Conservation (phyloP, 2,329 filamentous ascomycete genomes). For the Beauveria brongniartii region DNA sequence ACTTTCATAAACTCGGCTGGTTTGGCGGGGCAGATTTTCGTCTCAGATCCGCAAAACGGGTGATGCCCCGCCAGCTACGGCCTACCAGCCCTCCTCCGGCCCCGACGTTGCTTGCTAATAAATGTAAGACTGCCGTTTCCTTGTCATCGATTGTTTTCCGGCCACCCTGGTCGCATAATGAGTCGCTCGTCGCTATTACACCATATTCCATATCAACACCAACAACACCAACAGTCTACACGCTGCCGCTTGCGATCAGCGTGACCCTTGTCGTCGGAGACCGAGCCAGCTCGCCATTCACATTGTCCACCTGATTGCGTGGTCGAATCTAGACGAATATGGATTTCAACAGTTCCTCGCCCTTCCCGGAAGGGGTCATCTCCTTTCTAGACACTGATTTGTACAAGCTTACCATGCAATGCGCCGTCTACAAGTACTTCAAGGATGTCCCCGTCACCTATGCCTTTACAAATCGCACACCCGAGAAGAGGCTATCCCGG, state of each 20-base stretch:
- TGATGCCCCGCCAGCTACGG: not conserved
- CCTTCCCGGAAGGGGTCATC: slow-evolving; percentile 67
- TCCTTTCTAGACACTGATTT: slow-evolving; percentile 77
- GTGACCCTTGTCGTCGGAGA: not conserved
- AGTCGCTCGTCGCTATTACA: not conserved
- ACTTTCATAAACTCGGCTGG: not conserved
- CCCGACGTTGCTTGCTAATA: too few species aligned
- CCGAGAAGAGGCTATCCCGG: slow-evolving; percentile 82
- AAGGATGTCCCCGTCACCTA: slow-evolving; percentile 77
- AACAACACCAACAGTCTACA: not conserved
- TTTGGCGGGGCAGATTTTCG: not conserved
- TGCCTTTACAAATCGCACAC: slow-evolving; percentile 90
- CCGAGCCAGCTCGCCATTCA: not conserved
- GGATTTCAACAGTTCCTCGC: slow-evolving; percentile 59
- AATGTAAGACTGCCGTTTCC: not conserved
- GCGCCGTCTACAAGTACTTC: slow-evolving; percentile 88
- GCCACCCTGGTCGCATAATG: not conserved
- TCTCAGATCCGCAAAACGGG: not conserved
- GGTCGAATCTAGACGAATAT: slow-evolving; percentile 27
- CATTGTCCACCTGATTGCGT: not conserved
- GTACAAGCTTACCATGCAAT: slow-evolving; percentile 99
- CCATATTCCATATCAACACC: not conserved
- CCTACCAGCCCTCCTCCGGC: not conserved
- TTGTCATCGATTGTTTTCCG: not conserved
- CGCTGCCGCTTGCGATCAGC: not conserved